Evolutionary conservation across 495 filamentous ascomycete species (phyloP), one percentile per base, ranked within the genome.

Genomic region (Aspergillus hancockii): DNA sequence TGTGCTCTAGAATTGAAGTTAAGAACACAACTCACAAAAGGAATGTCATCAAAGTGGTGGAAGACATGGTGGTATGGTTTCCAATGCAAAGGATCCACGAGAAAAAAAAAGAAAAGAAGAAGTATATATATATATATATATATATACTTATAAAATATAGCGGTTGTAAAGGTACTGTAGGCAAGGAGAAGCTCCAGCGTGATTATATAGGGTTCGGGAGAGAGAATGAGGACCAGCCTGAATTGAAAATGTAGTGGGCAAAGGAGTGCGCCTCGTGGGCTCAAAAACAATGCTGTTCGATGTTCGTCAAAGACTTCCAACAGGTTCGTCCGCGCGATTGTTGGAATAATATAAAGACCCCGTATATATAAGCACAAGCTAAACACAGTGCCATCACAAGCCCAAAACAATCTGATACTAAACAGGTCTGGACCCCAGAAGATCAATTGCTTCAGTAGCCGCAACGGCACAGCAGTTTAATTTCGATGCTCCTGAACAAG

Each of bases 41-140:
- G 63, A 90, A 90, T 57, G 88, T 89, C 76, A 89, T 85, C 66
- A 90, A 81, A 22, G 87, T 88, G n/a, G 85, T 89, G n/a, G 82
- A 86, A 41, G 82, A 77, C 87, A 89, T 90, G 47, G 38, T 63
- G 53, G 41, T 34, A 34, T 54, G 12, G 46, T 31, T 46, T 38
- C 38, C 53, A 47, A 47, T 36, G 13, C 53, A 45, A 55, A 14
- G 34, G 18, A 52, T 7, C 7, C n/a, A 31, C n/a, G n/a, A n/a
- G n/a, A n/a, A 9, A 31, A 23, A 41, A 28, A 30, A 32, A 43
- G 19, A 41, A 12, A 2, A 36, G 14, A 52, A 1, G 46, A 34
- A 22, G 31, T 19, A 19, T 55, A 51, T 34, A n/a, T 41, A n/a
- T n/a, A n/a, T n/a, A n/a, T n/a, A n/a, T n/a, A n/a, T n/a, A n/a